A percentile compares a stretch with the other conserved stretches of the same genome.
Evolutionary conservation across 257 asterid species (phyloP).

Genomic region (Echium plantagineum): DNA sequence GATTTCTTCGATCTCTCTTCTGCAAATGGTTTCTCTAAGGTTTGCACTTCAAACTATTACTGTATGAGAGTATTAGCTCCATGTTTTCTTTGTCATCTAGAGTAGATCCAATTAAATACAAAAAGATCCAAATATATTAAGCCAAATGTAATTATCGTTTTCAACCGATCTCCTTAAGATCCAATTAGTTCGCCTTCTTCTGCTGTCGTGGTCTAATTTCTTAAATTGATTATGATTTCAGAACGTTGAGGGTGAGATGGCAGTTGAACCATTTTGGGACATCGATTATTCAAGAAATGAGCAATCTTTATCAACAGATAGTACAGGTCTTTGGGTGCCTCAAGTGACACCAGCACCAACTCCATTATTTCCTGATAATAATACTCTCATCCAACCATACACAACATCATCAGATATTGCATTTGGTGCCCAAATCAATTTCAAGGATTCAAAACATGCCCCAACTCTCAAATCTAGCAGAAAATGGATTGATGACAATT

Average conservation of each 20-base stretch:
- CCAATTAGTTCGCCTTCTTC: too few relatives aligned
- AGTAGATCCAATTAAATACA: too few relatives aligned
- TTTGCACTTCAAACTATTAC: slow-evolving; percentile 4
- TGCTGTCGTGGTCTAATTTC: too few relatives aligned
- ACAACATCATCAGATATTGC: slow-evolving; percentile 20
- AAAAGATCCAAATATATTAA: too few relatives aligned
- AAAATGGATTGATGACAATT: slow-evolving; percentile 42
- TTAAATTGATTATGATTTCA: neutral
- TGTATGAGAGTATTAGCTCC: too few relatives aligned
- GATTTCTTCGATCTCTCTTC: slow-evolving; percentile 60
- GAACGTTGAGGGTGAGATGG: slow-evolving; percentile 28
- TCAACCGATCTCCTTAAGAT: too few relatives aligned
- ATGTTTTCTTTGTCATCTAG: too few relatives aligned
- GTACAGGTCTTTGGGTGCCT: slow-evolving; percentile 59
- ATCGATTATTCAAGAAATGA: slow-evolving; percentile 20
- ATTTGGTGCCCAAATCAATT: slow-evolving; percentile 31
- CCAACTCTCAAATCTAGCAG: slow-evolving; percentile 27
- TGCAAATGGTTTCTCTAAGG: slow-evolving; percentile 47
- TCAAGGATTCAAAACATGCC: slow-evolving; percentile 22
- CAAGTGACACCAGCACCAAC: slow-evolving; percentile 26
- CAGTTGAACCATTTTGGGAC: slow-evolving; percentile 39
- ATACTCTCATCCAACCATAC: slow-evolving; percentile 24
- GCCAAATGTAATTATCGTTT: too few relatives aligned
- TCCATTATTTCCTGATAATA: slow-evolving; percentile 3
- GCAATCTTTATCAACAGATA: slow-evolving; percentile 26